Evolutionary conservation across 148 eudicot species (phyloP), one percentile per base, ranked within the genome.

Genomic region (Rhododendron simsii): DNA sequence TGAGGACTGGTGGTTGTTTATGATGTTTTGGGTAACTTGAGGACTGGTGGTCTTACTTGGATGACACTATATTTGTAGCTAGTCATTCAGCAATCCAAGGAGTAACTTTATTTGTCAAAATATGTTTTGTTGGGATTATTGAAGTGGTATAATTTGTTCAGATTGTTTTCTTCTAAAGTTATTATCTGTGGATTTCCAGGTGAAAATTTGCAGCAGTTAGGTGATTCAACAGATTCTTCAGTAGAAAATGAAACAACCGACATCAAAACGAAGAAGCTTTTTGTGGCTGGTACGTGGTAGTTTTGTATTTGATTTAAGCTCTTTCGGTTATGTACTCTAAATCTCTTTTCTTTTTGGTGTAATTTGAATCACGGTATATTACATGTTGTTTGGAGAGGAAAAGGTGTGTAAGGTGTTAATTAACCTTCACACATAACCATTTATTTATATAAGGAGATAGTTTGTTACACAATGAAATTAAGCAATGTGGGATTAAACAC

Each of bases 251-350:
- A 87, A 84, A 83, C 88, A 74, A 84, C 85, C 45, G 85, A 92
- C 82, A 85, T 91, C 33, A 88, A 90, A 87, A 91, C 95, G 84
- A 97, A 94, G 92, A 95, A 97, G 90, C 94, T 97, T 86, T 97
- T 97, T 81, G 88, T 97, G 84, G 93, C 98, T 83, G 99, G 99
- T 94, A 90, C 61, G 87, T 83, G 86, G 48, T 87, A 59, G 26
- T 69, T 83, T 26, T 61, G 14, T 81, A 73, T 55, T 41, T 82
- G 51, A n/a, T 11, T 86, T 44, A n/a, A 59, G 67, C 55, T 28
- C 83, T 23, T n/a, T 47, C 7, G 44, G 35, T 53, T 85, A 11
- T 82, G 28, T 14, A 75, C n/a, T 44, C 20, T 51, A 71, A 28
- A 59, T n/a, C 16, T 79, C 45, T 63, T 65, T 77, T n/a, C 11